Base-by-base conservation (phyloP, 2,329 filamentous ascomycete genomes). In the Fusarium subglutinans region DNA sequence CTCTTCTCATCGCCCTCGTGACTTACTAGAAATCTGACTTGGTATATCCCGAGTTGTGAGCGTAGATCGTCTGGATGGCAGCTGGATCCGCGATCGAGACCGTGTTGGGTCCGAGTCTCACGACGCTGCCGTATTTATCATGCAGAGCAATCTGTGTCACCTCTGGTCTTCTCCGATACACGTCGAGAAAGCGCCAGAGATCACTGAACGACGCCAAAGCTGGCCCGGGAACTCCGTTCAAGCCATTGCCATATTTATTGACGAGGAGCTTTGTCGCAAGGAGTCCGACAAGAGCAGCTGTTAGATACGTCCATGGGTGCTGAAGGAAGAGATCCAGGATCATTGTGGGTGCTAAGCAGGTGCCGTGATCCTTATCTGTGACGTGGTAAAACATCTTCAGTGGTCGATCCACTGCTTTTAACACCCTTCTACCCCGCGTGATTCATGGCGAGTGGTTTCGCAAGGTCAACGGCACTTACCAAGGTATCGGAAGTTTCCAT, bases 111-210 rank as follows among this genome's bases (percentile, higher is more conserved):
- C 72, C 72, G 5, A 74, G 38, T 38, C 72, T 56, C 8, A 74
- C 70, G 3, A 69, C 30, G 9, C 20, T 43, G 2, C 70, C 70
- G 20, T 72, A 51, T 18, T 47, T 62, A 3, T 66, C 51, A n/a
- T 74, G 72, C 0, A 74, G 51, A 13, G 45, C n/a, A 22, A 74
- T 59, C 8, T 74, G 72, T 8, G 45, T 47, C n/a, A 71, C 13
- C 0, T 74, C 70, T 22, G 72, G 63, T 37, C 72, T 51, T 15
- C 67, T 62, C 17, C 60, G 33, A 51, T 65, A 69, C 1, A 73
- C 72, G 13, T 69, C 44, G 2, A 66, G 43, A 15, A 74, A 48
- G 7, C 72, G 55, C 72, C 72, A 74, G 17, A 63, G 22, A 4
- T 74, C 70, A 2, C 41, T 71, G 7, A 69, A 47, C 0, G 63